These are phyloP conservation scores for Musa troglodytarum DNA, from an alignment of 176 grass and related monocot species.

Conservation along the genomic window DNA sequence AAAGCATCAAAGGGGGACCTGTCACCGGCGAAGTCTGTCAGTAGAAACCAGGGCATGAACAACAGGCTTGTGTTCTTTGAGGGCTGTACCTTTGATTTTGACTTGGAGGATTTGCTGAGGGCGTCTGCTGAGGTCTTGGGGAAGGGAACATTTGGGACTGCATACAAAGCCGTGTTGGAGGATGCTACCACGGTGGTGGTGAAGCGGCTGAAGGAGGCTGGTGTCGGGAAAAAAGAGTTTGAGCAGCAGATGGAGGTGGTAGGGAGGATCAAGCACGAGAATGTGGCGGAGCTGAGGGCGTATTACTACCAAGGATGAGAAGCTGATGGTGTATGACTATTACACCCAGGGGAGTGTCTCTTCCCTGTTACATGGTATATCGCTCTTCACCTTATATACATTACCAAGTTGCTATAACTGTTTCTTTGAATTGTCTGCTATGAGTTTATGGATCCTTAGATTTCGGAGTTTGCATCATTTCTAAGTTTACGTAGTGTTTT, in stretches of 20 bases:
- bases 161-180: slow-evolving; percentile 80
- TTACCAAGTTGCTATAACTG: neutral
- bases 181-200: slow-evolving; percentile 84
- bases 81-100: slow-evolving; percentile 66
- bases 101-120: slow-evolving; percentile 83
- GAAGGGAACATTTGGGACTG: slow-evolving; percentile 82
- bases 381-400: neutral
- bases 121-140: slow-evolving; percentile 94
- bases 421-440: neutral
- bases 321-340: slow-evolving; percentile 81
- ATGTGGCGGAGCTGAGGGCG: slow-evolving; percentile 69
- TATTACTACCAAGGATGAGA: slow-evolving; percentile 99
- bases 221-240: slow-evolving; percentile 63
- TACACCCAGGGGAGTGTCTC: slow-evolving; percentile 69
- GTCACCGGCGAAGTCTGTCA: slow-evolving; percentile 65
- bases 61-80: slow-evolving; percentile 91
- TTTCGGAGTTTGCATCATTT: neutral
- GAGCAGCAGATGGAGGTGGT: slow-evolving; percentile 96
- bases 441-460: neutral
- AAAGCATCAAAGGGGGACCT: slow-evolving; percentile 14
- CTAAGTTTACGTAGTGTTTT: neutral
- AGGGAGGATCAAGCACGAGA: slow-evolving; percentile 56
- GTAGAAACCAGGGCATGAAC: slow-evolving; percentile 42
- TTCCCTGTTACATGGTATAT: slow-evolving; percentile 82
- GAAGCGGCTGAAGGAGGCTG: slow-evolving; percentile 88